Evolutionary conservation across 2,329 filamentous ascomycete genomes (phyloP).

Genomic region (Metarhizium rileyi): DNA sequence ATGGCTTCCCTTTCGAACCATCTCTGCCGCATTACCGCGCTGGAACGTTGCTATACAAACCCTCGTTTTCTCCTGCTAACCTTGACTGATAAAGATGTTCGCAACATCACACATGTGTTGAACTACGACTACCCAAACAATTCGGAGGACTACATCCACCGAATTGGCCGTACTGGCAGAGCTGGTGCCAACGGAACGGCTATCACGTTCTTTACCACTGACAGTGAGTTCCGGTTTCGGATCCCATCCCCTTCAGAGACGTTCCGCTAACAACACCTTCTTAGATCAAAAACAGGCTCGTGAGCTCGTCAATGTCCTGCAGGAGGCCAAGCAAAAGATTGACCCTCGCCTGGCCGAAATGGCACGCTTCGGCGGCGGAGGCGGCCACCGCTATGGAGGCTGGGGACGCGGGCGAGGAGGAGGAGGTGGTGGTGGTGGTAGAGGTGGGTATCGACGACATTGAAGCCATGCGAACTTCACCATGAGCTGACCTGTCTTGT

Average conservation of each 20-base stretch:
- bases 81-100: slow-evolving; percentile 78
- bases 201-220: slow-evolving; percentile 98
- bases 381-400: slow-evolving; percentile 62
- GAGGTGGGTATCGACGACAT: slow-evolving; percentile 35
- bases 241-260: not conserved
- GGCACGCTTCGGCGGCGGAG: slow-evolving; percentile 82
- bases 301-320: slow-evolving; percentile 86
- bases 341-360: slow-evolving; percentile 94
- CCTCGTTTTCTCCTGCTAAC: slow-evolving; percentile 62
- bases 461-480: slow-evolving; percentile 17
- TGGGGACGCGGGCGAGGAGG: slow-evolving; percentile 59
- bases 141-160: slow-evolving; percentile 95
- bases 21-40: slow-evolving; percentile 34
- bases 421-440: slow-evolving; percentile 26
- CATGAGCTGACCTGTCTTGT: slow-evolving; percentile 25
- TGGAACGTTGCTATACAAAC: slow-evolving; percentile 51
- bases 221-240: slow-evolving; percentile 65
- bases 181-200: slow-evolving; percentile 91
- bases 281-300: slow-evolving; percentile 87
- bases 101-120: slow-evolving; percentile 99
- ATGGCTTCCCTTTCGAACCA: slow-evolving; percentile 40
- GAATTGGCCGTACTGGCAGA: slow-evolving; percentile 91
- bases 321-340: slow-evolving; percentile 96
- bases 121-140: slow-evolving; percentile 99
- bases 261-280: not conserved